phyloP scores from a whole-genome alignment of 495 filamentous ascomycete genomes.

The Penicillium flavigenum region DNA sequence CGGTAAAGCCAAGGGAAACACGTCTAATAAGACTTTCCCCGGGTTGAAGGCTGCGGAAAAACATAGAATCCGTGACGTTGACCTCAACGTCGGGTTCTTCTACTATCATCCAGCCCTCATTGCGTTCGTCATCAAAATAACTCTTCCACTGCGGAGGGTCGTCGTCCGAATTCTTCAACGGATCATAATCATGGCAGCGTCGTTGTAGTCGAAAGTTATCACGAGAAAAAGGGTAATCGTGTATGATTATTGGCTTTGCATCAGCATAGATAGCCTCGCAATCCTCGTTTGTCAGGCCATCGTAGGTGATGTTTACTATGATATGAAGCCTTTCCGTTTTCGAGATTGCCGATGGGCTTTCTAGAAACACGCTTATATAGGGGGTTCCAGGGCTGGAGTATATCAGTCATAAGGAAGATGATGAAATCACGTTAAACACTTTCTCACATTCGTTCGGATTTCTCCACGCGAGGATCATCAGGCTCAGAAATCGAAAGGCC shows the following conservation, averaged over 20 bases:
- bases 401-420: conserved; percentile 6
- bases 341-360: conserved; percentile 8
- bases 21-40: conserved; percentile 3
- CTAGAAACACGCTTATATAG: conserved; percentile 5
- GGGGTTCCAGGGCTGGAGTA: conserved; percentile 7
- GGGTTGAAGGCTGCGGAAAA: conserved; percentile 6
- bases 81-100: conserved; percentile 9
- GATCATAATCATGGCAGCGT: not conserved
- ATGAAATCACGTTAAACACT: not conserved
- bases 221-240: not conserved
- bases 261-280: not conserved
- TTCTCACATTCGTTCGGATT: conserved; percentile 11
- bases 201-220: not conserved
- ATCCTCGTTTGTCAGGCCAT: conserved; percentile 1
- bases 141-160: conserved; percentile 1
- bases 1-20: not conserved
- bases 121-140: conserved; percentile 4
- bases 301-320: conserved; percentile 3
- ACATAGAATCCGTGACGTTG: conserved; percentile 2
- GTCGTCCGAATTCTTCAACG: not conserved
- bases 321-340: not conserved
- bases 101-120: not conserved
- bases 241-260: not conserved
- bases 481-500: too few species aligned
- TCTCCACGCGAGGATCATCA: not conserved